A percentile compares a stretch with the other conserved stretches of the same genome.
These are phyloP conservation scores for Ganoderma sp. DNA, from an alignment of 1,284 basidiomycete genomes.

Conservation along the genomic window DNA sequence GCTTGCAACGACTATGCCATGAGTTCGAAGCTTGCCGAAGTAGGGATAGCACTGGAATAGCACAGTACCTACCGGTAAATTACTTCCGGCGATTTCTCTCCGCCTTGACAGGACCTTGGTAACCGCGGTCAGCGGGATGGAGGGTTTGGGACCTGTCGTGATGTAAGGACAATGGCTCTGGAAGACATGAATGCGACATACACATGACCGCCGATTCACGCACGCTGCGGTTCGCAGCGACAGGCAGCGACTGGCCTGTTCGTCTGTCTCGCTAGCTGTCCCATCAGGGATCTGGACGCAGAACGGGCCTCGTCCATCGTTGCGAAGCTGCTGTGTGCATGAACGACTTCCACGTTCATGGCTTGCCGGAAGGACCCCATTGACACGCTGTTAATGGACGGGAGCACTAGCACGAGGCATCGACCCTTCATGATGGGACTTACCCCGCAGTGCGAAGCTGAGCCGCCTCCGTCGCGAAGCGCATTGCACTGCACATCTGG, in stretches of 20 bases:
- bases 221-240: background rate
- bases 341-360: background rate
- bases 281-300: background rate
- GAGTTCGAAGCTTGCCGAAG: background rate
- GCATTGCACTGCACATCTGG: background rate
- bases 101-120: background rate
- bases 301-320: background rate
- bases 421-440: slow-evolving; percentile 12
- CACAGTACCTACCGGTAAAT: background rate
- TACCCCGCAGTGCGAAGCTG: slow-evolving; percentile 17
- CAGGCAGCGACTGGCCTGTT: background rate
- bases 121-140: background rate
- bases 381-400: slow-evolving; percentile 2
- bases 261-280: background rate
- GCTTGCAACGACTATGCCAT: background rate
- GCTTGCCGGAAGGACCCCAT: background rate
- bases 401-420: slow-evolving; percentile 17
- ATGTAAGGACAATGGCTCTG: background rate
- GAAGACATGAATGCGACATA: background rate
- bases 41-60: background rate
- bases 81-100: background rate
- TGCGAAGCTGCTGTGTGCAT: background rate
- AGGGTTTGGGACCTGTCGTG: background rate
- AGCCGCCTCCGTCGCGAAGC: background rate
- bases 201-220: background rate